Evolutionary conservation across 2,329 filamentous ascomycete genomes (phyloP).

Genomic region (Gyromitra esculenta): DNA sequence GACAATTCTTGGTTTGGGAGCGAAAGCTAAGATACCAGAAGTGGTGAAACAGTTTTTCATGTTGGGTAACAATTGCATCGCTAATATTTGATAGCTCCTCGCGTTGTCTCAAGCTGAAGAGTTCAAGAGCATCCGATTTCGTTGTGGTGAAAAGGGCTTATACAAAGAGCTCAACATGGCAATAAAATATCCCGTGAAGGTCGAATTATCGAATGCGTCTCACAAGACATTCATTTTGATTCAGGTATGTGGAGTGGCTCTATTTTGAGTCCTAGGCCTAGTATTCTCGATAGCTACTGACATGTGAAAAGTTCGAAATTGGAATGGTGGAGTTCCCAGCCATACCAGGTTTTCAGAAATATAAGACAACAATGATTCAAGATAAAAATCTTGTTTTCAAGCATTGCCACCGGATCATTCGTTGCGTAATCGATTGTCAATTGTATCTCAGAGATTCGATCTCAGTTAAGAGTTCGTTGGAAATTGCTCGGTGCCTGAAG

Average conservation of each 20-base stretch:
- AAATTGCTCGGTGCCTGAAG: constrained; percentile 78
- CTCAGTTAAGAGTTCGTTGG: constrained; percentile 74
- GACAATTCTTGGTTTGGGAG: constrained; percentile 70
- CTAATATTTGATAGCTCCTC: constrained; percentile 66
- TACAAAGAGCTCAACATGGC: constrained; percentile 79
- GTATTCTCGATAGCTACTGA: background rate
- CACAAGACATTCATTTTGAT: constrained; percentile 82
- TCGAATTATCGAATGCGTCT: constrained; percentile 70
- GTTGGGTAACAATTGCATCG: background rate
- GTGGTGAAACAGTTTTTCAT: constrained; percentile 68
- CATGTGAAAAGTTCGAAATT: constrained; percentile 66
- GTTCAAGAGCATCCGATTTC: constrained; percentile 77
- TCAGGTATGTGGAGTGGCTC: constrained; percentile 63
- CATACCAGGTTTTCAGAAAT: constrained; percentile 68
- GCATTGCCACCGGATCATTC: constrained; percentile 73
- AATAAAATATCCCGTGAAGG: constrained; percentile 76
- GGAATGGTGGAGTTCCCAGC: constrained; percentile 71
- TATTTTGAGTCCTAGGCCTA: background rate
- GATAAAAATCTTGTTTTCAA: constrained; percentile 74
- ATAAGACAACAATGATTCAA: constrained; percentile 68
- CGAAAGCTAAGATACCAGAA: constrained; percentile 70
- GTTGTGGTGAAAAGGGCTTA: constrained; percentile 72
- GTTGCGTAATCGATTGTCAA: constrained; percentile 81
- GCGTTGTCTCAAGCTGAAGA: constrained; percentile 74
- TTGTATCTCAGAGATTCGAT: constrained; percentile 71